A percentile compares a stretch with the other conserved stretches of the same genome.
Evolutionary conservation across 2,329 filamentous ascomycete genomes (phyloP).

Genomic region (Curvularia spicifera): DNA sequence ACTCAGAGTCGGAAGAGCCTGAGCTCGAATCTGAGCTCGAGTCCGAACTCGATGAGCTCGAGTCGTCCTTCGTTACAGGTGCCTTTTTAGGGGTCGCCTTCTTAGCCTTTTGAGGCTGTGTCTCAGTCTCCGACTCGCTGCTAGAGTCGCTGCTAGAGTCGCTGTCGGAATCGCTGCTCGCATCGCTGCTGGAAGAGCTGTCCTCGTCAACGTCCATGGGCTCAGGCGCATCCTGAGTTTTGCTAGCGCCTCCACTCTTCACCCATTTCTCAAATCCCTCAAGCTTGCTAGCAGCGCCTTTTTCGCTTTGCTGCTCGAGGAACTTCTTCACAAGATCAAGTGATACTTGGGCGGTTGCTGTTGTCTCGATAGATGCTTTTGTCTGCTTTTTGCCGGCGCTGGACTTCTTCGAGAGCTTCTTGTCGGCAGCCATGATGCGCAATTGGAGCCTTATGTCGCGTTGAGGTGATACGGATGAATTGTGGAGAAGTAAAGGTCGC

Average conservation of each 20-base stretch:
- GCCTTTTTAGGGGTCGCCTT: conserved; percentile 22
- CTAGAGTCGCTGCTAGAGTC: conserved; percentile 26
- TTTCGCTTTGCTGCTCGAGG: conserved; percentile 44
- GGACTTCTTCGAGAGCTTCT: conserved; percentile 25
- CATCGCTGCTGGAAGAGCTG: conserved; percentile 33
- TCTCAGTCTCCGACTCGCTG: conserved; percentile 36
- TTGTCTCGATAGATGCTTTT: conserved; percentile 10
- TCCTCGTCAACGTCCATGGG: conserved; percentile 42
- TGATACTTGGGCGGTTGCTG: conserved; percentile 17
- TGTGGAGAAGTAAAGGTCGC: conserved; percentile 13
- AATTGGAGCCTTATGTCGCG: conserved; percentile 12
- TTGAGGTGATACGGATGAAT: neutral
- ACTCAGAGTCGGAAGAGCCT: conserved; percentile 32
- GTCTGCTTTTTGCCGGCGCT: conserved; percentile 30
- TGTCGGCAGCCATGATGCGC: conserved; percentile 35
- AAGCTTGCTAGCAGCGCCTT: conserved; percentile 39
- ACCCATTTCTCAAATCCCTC: conserved; percentile 42
- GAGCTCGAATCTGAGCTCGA: conserved; percentile 27
- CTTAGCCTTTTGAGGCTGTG: conserved; percentile 32
- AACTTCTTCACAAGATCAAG: conserved; percentile 46
- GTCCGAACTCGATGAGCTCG: conserved; percentile 23
- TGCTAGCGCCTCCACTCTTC: conserved; percentile 18
- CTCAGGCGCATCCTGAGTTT: conserved; percentile 26
- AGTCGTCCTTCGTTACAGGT: conserved; percentile 18
- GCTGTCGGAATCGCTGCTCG: conserved; percentile 30